A percentile compares a stretch with the other conserved stretches of the same genome.
Conservation (phyloP, 2,329 filamentous ascomycete species). For the Xylaria sp. region DNA sequence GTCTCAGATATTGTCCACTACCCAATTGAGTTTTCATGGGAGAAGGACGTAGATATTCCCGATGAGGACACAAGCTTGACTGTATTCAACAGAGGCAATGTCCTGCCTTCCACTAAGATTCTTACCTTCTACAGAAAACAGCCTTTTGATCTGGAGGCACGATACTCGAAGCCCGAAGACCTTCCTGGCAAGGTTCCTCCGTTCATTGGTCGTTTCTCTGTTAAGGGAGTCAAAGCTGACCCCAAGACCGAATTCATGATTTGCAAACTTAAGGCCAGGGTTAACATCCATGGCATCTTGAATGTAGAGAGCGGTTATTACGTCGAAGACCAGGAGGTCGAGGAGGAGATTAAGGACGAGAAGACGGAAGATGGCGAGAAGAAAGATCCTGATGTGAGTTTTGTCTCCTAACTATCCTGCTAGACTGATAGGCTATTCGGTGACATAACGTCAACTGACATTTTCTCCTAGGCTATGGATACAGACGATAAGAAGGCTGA, state of each 20-base stretch:
- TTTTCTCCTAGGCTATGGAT: conserved; percentile 77
- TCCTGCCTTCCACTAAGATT: conserved; percentile 98
- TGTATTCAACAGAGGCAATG: conserved; percentile 96
- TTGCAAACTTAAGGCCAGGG: conserved; percentile 97
- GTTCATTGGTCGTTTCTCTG: conserved; percentile 97
- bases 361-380: conserved; percentile 62
- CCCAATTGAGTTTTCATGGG: conserved; percentile 98
- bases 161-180: conserved; percentile 85
- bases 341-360: conserved; percentile 87
- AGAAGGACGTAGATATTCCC: conserved; percentile 97
- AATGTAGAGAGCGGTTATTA: conserved; percentile 98
- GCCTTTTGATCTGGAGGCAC: conserved; percentile 93
- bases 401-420: conserved; percentile 13
- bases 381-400: conserved; percentile 80
- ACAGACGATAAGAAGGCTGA: conserved; percentile 75
- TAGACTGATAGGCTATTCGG: background rate
- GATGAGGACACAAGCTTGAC: conserved; percentile 98
- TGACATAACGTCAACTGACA: conserved; percentile 18
- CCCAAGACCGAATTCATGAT: conserved; percentile 98
- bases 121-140: conserved; percentile 99
- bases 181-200: conserved; percentile 91
- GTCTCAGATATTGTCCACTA: conserved; percentile 98
- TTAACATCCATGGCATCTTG: conserved; percentile 95
- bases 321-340: conserved; percentile 96
- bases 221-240: conserved; percentile 96